A percentile compares a stretch with the other conserved stretches of the same genome.
phyloP scores from a whole-genome alignment of 352 stramenopile species.

The Globisporangium alternatum region DNA sequence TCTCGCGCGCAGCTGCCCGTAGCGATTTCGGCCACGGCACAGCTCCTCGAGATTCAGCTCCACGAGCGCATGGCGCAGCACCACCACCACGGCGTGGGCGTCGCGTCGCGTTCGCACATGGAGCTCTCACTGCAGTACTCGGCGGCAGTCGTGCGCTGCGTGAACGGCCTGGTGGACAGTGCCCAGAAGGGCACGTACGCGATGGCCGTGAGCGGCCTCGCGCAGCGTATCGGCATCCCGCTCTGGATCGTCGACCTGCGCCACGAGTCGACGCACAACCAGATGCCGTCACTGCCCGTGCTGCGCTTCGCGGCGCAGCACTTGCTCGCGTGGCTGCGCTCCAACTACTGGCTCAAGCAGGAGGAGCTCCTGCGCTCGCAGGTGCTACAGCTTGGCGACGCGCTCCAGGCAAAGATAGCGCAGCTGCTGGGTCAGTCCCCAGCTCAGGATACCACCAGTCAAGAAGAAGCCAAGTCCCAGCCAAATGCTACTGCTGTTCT shows the following conservation, averaged over 20 bases:
- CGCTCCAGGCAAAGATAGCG: slow-evolving; percentile 28
- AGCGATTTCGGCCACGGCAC: slow-evolving; percentile 69
- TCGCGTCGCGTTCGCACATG: slow-evolving; percentile 73
- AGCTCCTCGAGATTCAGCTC: slow-evolving; percentile 72
- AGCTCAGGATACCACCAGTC: background rate
- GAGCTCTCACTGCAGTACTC: slow-evolving; percentile 74
- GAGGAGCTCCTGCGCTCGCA: slow-evolving; percentile 42
- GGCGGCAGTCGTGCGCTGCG: slow-evolving; percentile 65
- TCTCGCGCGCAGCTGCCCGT: slow-evolving; percentile 72
- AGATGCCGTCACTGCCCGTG: slow-evolving; percentile 87
- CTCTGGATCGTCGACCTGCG: slow-evolving; percentile 92
- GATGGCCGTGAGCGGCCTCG: slow-evolving; percentile 70
- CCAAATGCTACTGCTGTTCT: background rate
- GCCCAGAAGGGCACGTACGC: slow-evolving; percentile 80
- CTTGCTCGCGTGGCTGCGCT: slow-evolving; percentile 83
- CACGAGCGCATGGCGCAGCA: slow-evolving; percentile 68
- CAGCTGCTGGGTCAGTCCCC: slow-evolving; percentile 14
- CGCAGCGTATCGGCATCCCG: slow-evolving; percentile 88
- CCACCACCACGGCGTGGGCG: slow-evolving; percentile 62
- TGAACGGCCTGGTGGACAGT: slow-evolving; percentile 81
- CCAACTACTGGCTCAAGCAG: slow-evolving; percentile 87
- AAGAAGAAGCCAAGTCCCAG: background rate
- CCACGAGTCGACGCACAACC: slow-evolving; percentile 92
- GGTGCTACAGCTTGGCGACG: slow-evolving; percentile 43
- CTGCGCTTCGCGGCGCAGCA: slow-evolving; percentile 86